Conservation (phyloP, 2,329 filamentous ascomycete species). For the Penicillium psychrosexuale region DNA sequence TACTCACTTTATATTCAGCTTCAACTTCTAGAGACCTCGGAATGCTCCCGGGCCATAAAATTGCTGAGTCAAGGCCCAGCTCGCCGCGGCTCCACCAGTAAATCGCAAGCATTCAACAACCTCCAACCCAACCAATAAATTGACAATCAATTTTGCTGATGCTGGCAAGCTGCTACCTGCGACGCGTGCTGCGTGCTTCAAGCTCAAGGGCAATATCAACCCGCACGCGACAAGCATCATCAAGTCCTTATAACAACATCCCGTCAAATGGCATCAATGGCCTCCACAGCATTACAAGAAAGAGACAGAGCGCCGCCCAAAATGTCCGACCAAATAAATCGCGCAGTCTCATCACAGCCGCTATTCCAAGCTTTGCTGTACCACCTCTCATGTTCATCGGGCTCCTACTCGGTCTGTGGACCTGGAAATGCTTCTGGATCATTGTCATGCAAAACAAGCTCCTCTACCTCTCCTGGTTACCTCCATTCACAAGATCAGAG, state of each 20-base stretch:
- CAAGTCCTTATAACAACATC: not conserved
- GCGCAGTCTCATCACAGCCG: slow-evolving; percentile 18
- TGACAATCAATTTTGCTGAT: not conserved
- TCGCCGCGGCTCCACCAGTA: not conserved
- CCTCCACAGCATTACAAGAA: not conserved
- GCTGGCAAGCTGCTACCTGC: not conserved
- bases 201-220: not conserved
- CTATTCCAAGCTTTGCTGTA: slow-evolving; percentile 51
- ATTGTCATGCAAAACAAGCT: slow-evolving; percentile 76
- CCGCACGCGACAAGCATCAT: not conserved
- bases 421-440: slow-evolving; percentile 67
- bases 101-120: not conserved
- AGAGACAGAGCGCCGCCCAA: not conserved
- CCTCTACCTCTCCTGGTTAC: slow-evolving; percentile 75
- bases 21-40: not conserved
- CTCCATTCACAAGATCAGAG: slow-evolving; percentile 67
- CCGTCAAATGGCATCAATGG: not conserved
- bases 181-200: not conserved
- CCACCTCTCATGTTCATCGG: slow-evolving; percentile 66
- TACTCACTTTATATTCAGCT: not conserved
- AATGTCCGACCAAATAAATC: not conserved
- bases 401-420: slow-evolving; percentile 63
- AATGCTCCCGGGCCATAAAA: not conserved
- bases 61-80: slow-evolving; percentile 5
- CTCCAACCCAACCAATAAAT: not conserved